phyloP scores from a whole-genome alignment of 805 yeast species.

The Spathaspora girioi region DNA sequence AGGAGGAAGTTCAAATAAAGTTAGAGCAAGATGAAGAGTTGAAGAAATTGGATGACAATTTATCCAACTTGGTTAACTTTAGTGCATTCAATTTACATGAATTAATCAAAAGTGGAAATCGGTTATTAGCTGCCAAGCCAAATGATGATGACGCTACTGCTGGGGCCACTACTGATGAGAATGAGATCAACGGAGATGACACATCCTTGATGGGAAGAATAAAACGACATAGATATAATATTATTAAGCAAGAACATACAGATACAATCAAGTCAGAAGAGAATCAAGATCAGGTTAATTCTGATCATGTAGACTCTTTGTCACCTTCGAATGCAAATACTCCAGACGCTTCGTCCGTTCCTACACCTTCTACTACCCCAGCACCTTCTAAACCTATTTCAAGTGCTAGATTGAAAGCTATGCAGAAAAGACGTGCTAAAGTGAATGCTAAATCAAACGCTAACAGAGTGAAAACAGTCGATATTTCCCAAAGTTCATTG shows the following conservation, averaged over 20 bases:
- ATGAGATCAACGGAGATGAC: slow-evolving; percentile 5
- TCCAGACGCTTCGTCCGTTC: not conserved
- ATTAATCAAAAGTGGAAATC: slow-evolving; percentile 47
- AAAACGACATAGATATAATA: slow-evolving; percentile 42
- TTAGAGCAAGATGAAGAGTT: slow-evolving; percentile 42
- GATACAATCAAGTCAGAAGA: slow-evolving; percentile 10
- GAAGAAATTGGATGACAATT: slow-evolving; percentile 36
- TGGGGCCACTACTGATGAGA: slow-evolving; percentile 7
- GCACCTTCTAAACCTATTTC: slow-evolving; percentile 28
- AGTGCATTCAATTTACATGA: slow-evolving; percentile 49
- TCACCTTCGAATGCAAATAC: slow-evolving; percentile 7
- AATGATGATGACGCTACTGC: slow-evolving; percentile 19
- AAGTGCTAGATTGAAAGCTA: slow-evolving; percentile 82
- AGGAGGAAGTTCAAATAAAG: slow-evolving; percentile 21
- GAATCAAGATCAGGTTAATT: slow-evolving; percentile 7
- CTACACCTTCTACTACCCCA: slow-evolving; percentile 12
- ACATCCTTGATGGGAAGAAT: slow-evolving; percentile 44
- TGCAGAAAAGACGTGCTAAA: slow-evolving; percentile 90
- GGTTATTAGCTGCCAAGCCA: slow-evolving; percentile 65
- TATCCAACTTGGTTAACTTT: slow-evolving; percentile 42
- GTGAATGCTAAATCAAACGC: slow-evolving; percentile 54
- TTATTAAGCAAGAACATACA: slow-evolving; percentile 9
- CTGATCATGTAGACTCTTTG: not conserved
- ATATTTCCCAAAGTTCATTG: slow-evolving; percentile 67
- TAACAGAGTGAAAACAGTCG: slow-evolving; percentile 49